phyloP scores from a whole-genome alignment of 352 stramenopile genomes.

The Pelagophyceae sp. region DNA sequence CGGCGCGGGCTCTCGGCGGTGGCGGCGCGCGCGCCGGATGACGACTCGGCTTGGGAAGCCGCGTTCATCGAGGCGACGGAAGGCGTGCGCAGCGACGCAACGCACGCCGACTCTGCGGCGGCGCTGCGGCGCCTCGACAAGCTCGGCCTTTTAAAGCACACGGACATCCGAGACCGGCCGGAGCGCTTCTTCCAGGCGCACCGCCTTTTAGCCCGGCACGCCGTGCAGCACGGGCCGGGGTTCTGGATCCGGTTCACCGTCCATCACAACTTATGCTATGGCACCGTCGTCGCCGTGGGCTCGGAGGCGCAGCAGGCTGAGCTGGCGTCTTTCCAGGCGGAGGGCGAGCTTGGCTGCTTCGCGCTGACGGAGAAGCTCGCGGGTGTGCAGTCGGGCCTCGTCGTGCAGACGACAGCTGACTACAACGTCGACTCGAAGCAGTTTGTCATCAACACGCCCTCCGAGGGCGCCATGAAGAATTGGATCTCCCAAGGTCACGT shows the following conservation, averaged over 20 bases:
- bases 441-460: constrained; percentile 38
- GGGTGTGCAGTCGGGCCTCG: constrained; percentile 36
- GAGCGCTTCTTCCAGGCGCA: constrained; percentile 30
- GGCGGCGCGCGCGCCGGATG: neutral
- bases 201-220: constrained; percentile 26
- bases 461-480: constrained; percentile 39
- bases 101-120: constrained; percentile 17
- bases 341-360: constrained; percentile 38
- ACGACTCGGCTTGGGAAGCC: neutral
- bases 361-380: constrained; percentile 39
- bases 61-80: constrained; percentile 13
- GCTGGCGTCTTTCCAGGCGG: constrained; percentile 29
- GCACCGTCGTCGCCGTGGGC: constrained; percentile 31
- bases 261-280: constrained; percentile 34
- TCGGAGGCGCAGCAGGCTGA: constrained; percentile 26
- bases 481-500: constrained; percentile 39
- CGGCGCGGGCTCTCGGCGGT: neutral
- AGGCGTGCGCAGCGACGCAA: neutral
- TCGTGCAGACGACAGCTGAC: constrained; percentile 36
- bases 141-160: constrained; percentile 24
- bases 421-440: constrained; percentile 27
- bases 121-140: constrained; percentile 17
- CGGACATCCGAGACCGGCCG: constrained; percentile 25
- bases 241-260: constrained; percentile 37
- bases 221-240: constrained; percentile 23